A percentile compares a stretch with the other conserved stretches of the same genome.
These are phyloP conservation scores for Omphalea diandra DNA, from an alignment of 441 rosid species.

Conservation along the genomic window DNA sequence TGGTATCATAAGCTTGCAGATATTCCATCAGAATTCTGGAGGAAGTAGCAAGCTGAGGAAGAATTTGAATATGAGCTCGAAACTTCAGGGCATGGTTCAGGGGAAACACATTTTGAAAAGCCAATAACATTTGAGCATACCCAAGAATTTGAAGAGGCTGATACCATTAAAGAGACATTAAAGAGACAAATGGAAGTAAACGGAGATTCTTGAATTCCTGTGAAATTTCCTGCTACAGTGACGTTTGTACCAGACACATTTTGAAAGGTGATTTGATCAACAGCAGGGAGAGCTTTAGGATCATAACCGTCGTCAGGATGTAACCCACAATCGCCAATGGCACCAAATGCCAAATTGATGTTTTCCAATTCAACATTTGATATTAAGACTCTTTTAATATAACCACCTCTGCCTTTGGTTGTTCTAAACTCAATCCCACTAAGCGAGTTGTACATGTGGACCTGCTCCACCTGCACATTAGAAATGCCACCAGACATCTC, in stretches of 20 bases:
- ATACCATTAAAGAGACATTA: slow-evolving; percentile 50
- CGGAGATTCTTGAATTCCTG: slow-evolving; percentile 64
- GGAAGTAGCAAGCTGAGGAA: slow-evolving; percentile 38
- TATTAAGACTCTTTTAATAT: slow-evolving; percentile 52
- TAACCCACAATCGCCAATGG: slow-evolving; percentile 51
- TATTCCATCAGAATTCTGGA: slow-evolving; percentile 29
- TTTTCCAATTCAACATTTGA: slow-evolving; percentile 41
- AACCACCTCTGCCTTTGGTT: slow-evolving; percentile 77
- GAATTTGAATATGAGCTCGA: slow-evolving; percentile 28
- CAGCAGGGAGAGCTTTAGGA: slow-evolving; percentile 57
- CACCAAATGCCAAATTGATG: slow-evolving; percentile 45
- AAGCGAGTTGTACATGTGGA: slow-evolving; percentile 43
- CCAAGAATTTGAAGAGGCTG: slow-evolving; percentile 47
- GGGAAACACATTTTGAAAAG: slow-evolving; percentile 59
- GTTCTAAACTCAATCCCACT: slow-evolving; percentile 71
- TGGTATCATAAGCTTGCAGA: slow-evolving; percentile 37
- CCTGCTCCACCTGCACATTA: slow-evolving; percentile 46
- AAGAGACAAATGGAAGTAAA: slow-evolving; percentile 63
- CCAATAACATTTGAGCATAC: slow-evolving; percentile 64
- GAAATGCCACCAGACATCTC: slow-evolving; percentile 98
- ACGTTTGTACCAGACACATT: slow-evolving; percentile 56
- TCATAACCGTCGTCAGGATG: slow-evolving; percentile 79
- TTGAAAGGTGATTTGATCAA: slow-evolving; percentile 46
- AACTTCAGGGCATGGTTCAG: slow-evolving; percentile 67
- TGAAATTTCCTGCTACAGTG: slow-evolving; percentile 56